Evolutionary conservation across 805 yeast genomes (phyloP).

Genomic region (Kurtzmaniella cleridarum): DNA sequence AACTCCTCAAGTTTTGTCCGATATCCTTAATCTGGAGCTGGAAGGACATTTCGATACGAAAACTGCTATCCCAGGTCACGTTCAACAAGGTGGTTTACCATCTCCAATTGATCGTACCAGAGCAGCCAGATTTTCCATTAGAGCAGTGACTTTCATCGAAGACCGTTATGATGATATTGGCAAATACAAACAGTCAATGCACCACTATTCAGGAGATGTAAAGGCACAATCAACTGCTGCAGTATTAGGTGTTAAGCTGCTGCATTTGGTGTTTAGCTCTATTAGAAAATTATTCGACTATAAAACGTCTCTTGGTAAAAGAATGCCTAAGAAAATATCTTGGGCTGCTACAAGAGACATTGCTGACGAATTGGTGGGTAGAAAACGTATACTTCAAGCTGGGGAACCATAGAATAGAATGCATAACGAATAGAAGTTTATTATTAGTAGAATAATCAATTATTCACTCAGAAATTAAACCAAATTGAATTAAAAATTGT

Average conservation of each 20-base stretch:
- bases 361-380: conserved; percentile 81
- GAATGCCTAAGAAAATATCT: conserved; percentile 86
- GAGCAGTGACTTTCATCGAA: conserved; percentile 85
- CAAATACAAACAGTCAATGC: conserved; percentile 19
- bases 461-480: too few species aligned
- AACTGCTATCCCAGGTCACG: conserved; percentile 96
- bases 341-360: conserved; percentile 75
- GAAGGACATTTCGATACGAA: conserved; percentile 78
- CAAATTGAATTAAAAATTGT: too few species aligned
- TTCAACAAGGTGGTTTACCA: conserved; percentile 96
- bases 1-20: conserved; percentile 76
- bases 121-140: conserved; percentile 86
- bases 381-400: conserved; percentile 27
- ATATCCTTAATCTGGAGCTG: conserved; percentile 77
- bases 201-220: conserved; percentile 28
- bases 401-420: not conserved
- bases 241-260: conserved; percentile 77
- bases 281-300: conserved; percentile 74
- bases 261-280: conserved; percentile 70
- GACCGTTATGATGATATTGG: conserved; percentile 24
- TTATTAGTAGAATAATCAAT: too few species aligned
- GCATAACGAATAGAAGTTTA: too few species aligned
- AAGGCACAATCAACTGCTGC: conserved; percentile 52
- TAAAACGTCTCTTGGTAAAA: conserved; percentile 73
- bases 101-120: conserved; percentile 89